These are phyloP conservation scores for Rhodotorula sp. DNA, from an alignment of 1,284 basidiomycete genomes.

Conservation along the genomic window DNA sequence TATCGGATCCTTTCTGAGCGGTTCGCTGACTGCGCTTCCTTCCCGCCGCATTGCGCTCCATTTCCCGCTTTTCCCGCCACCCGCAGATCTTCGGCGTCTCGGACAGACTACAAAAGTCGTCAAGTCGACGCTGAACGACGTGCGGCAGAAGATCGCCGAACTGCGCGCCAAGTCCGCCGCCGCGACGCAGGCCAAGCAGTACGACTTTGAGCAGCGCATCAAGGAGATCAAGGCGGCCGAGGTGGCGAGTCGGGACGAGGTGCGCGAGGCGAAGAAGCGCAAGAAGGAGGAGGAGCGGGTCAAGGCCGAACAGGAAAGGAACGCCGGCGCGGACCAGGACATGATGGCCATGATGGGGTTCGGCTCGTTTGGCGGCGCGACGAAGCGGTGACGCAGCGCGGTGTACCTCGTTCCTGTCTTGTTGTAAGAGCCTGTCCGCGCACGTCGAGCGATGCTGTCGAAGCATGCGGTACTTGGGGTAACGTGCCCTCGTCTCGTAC, in stretches of 20 bases:
- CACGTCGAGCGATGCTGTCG: not conserved
- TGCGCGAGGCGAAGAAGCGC: slow-evolving; percentile 71
- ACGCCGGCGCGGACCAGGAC: slow-evolving; percentile 53
- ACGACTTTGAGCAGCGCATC: slow-evolving; percentile 88
- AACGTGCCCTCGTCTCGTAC: no score
- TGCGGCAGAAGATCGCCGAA: slow-evolving; percentile 80
- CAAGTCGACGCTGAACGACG: slow-evolving; percentile 87
- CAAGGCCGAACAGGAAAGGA: slow-evolving; percentile 51
- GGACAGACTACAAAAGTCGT: slow-evolving; percentile 91
- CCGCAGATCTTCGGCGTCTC: slow-evolving; percentile 77
- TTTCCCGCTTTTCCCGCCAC: not conserved
- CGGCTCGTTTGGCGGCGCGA: slow-evolving; percentile 72
- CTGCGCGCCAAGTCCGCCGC: slow-evolving; percentile 83
- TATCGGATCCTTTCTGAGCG: no score
- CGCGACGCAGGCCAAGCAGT: slow-evolving; percentile 76
- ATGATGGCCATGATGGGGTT: slow-evolving; percentile 92
- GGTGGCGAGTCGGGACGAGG: slow-evolving; percentile 58
- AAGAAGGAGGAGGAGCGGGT: slow-evolving; percentile 69
- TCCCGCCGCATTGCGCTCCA: no score
- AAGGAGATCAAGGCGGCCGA: slow-evolving; percentile 78
- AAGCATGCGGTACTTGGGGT: no score
- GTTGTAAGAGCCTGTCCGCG: not conserved
- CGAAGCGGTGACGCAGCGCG: slow-evolving; percentile 58
- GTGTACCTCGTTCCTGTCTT: not conserved
- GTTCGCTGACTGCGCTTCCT: not conserved